Evolutionary conservation across 768 basidiomycete genomes (phyloP).

Genomic region (Cystoderma amianthinum): DNA sequence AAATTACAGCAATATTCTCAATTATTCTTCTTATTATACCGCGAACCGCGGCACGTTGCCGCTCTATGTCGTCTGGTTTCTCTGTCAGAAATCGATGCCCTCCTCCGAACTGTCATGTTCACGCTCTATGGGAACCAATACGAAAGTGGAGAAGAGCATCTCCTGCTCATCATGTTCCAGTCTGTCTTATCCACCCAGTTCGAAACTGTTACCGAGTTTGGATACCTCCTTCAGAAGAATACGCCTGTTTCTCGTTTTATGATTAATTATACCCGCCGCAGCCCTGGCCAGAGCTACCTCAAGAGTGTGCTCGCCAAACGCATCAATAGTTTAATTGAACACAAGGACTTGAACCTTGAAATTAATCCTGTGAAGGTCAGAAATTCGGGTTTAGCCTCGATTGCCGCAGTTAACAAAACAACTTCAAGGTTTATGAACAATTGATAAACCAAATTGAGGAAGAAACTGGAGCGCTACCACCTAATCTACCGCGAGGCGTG

Average conservation of each 20-base stretch:
- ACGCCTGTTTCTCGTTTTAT: slow-evolving; percentile 99
- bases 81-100: slow-evolving; percentile 94
- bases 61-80: slow-evolving; percentile 95
- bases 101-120: slow-evolving; percentile 99
- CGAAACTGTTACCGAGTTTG: slow-evolving; percentile 98
- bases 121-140: slow-evolving; percentile 99
- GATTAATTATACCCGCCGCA: slow-evolving; percentile 99
- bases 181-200: slow-evolving; percentile 98
- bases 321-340: slow-evolving; percentile 97
- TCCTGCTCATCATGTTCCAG: slow-evolving; percentile 99
- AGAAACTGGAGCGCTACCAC: slow-evolving; percentile 87
- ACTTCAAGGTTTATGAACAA: slow-evolving; percentile 91
- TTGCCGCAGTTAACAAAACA: neutral
- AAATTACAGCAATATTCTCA: slow-evolving; percentile 95
- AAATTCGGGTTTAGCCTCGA: slow-evolving; percentile 1
- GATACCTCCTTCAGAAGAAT: slow-evolving; percentile 96
- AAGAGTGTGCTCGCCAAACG: slow-evolving; percentile 96
- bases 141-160: slow-evolving; percentile 95
- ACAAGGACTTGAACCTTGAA: slow-evolving; percentile 98
- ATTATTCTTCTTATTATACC: slow-evolving; percentile 97
- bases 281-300: slow-evolving; percentile 96
- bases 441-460: slow-evolving; percentile 99
- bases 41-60: slow-evolving; percentile 95
- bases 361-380: slow-evolving; percentile 96
- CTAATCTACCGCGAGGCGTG: slow-evolving; percentile 88